phyloP scores from a whole-genome alignment of 495 filamentous ascomycete genomes.

The Peziza echinospora region DNA sequence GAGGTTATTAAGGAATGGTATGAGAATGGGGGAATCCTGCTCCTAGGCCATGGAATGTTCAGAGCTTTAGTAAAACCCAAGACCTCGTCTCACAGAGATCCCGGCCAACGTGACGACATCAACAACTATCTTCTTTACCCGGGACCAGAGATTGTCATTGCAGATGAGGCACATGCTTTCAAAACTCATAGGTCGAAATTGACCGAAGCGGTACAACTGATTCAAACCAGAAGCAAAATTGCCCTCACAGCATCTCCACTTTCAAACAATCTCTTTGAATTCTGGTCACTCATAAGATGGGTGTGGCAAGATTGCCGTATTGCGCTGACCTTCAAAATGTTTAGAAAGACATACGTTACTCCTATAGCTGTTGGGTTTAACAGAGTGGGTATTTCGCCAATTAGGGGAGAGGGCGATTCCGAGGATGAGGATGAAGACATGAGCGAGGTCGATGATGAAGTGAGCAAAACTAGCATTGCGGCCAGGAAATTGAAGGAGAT shows the following conservation, averaged over 20 bases:
- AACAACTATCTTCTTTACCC: background rate
- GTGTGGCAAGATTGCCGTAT: slow-evolving; percentile 19
- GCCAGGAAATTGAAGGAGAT: background rate
- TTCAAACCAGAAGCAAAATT: slow-evolving; percentile 51
- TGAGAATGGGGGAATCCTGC: background rate
- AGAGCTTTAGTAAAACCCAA: background rate
- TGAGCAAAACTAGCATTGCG: background rate
- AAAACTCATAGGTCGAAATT: slow-evolving; percentile 39
- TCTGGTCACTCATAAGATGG: slow-evolving; percentile 75
- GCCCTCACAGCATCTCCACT: slow-evolving; percentile 76
- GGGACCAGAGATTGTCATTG: slow-evolving; percentile 50
- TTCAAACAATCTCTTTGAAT: slow-evolving; percentile 62
- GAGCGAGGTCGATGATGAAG: background rate
- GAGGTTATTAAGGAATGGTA: background rate
- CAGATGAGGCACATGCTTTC: slow-evolving; percentile 68
- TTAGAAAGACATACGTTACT: background rate
- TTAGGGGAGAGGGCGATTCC: background rate
- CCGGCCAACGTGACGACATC: background rate
- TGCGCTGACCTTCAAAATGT: background rate
- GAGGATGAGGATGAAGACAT: background rate
- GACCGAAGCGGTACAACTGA: slow-evolving; percentile 29
- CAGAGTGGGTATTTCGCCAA: too few relatives aligned
- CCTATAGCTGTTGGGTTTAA: background rate
- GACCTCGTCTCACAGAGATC: background rate
- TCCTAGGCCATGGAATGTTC: background rate